phyloP scores from a whole-genome alignment of 108 stramenopile genomes.

The Cylindrotheca fusiformis region DNA sequence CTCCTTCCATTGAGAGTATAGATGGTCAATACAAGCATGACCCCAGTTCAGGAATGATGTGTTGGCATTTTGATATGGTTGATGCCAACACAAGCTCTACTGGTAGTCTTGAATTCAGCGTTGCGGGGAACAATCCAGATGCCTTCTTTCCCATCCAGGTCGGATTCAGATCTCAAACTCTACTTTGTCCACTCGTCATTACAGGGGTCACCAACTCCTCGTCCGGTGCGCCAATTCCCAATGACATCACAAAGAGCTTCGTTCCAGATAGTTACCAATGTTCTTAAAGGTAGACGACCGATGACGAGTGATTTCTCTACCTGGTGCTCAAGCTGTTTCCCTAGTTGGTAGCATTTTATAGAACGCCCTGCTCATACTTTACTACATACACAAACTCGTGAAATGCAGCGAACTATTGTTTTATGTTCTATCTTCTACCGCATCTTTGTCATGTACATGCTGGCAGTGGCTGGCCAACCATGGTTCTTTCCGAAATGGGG shows the following conservation, averaged over 20 bases:
- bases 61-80: conserved; percentile 95
- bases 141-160: conserved; percentile 96
- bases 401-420: too few species aligned
- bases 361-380: too few species aligned
- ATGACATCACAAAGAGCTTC: conserved; percentile 65
- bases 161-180: conserved; percentile 86
- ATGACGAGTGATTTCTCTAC: too few species aligned
- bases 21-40: conserved; percentile 95
- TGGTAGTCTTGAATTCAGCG: conserved; percentile 93
- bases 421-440: too few species aligned
- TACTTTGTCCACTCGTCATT: conserved; percentile 87
- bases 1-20: conserved; percentile 81
- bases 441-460: too few species aligned
- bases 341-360: too few species aligned
- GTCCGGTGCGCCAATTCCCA: conserved; percentile 77
- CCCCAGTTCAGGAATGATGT: conserved; percentile 84
- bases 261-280: conserved; percentile 73
- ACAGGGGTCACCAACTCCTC: conserved; percentile 51
- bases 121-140: conserved; percentile 76
- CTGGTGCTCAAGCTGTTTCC: too few species aligned
- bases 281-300: conserved; percentile 22
- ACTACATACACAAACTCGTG: too few species aligned
- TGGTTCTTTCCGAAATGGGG: too few species aligned
- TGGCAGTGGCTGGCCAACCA: too few species aligned
- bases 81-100: conserved; percentile 76